Evolutionary conservation across 2,329 filamentous ascomycete species (phyloP).

Genomic region (Phialophora tarda): DNA sequence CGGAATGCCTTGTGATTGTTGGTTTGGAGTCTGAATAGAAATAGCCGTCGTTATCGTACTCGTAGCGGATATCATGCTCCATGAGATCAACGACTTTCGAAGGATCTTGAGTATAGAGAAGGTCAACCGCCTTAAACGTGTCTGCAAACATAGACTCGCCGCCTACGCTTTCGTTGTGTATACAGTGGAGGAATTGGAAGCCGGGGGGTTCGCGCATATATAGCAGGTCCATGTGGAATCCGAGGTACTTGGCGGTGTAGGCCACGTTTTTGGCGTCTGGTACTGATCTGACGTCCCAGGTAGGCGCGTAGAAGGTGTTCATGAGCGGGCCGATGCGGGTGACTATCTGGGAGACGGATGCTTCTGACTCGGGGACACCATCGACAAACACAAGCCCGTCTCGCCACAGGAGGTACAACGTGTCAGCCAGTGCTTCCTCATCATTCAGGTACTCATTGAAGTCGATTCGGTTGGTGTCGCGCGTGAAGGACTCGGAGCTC

Average conservation of each 20-base stretch:
- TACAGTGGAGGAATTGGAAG: constrained; percentile 86
- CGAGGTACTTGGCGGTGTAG: constrained; percentile 80
- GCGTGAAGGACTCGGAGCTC: constrained; percentile 52
- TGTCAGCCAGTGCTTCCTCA: constrained; percentile 63
- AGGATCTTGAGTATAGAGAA: constrained; percentile 46
- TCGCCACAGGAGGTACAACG: constrained; percentile 65
- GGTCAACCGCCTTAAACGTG: constrained; percentile 64
- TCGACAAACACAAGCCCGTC: constrained; percentile 79
- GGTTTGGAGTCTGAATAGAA: constrained; percentile 66
- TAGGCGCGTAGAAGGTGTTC: constrained; percentile 87
- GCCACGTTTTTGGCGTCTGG: constrained; percentile 88
- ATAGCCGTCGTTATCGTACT: constrained; percentile 68
- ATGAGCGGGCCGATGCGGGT: constrained; percentile 76
- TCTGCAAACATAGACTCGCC: constrained; percentile 89
- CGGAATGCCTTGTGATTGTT: constrained; percentile 52
- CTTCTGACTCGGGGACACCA: constrained; percentile 71
- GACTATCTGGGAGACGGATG: constrained; percentile 71
- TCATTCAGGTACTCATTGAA: constrained; percentile 74
- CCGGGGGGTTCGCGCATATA: constrained; percentile 81
- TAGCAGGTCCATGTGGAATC: constrained; percentile 90
- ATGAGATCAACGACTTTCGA: constrained; percentile 34
- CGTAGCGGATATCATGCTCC: constrained; percentile 33
- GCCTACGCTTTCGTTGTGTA: constrained; percentile 77
- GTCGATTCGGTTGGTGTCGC: constrained; percentile 62
- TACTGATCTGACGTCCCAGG: constrained; percentile 86